Conservation (phyloP, 306 rosid species). For the Malus sieversii region DNA sequence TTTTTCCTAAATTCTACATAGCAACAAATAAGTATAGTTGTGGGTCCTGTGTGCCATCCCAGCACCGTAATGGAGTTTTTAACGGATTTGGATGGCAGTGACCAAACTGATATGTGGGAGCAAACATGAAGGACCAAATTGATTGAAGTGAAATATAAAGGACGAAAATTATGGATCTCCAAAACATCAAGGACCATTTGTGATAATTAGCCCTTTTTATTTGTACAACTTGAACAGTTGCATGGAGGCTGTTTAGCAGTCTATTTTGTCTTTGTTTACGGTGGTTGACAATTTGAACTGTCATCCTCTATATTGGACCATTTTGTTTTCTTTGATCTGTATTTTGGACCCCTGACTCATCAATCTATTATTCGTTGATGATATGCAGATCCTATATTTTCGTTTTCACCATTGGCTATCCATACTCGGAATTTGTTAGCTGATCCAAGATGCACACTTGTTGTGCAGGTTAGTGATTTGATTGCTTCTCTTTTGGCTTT, state of each 20-base stretch:
- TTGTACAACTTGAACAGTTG: not conserved
- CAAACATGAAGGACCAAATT: no score
- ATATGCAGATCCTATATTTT: conserved; percentile 83
- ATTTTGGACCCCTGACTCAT: not conserved
- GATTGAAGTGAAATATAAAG: no score
- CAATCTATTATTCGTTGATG: not conserved
- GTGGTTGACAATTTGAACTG: not conserved
- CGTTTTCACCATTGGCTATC: conserved; percentile 95
- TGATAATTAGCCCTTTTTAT: not conserved
- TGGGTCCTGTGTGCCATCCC: no score
- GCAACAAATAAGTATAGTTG: no score
- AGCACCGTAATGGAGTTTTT: no score
- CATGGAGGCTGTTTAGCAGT: not conserved
- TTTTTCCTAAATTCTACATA: no score
- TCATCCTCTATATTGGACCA: not conserved
- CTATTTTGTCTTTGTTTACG: not conserved
- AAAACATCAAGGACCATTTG: no score
- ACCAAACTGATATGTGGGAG: no score
- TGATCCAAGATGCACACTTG: conserved; percentile 94
- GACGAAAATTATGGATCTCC: no score
- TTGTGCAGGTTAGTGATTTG: conserved; percentile 77
- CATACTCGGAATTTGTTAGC: conserved; percentile 92
- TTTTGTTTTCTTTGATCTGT: not conserved
- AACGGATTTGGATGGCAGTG: no score
- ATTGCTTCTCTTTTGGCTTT: conserved; percentile 9